phyloP scores from a whole-genome alignment of 2,329 filamentous ascomycete genomes.

The Basipetospora chlamydospora region DNA sequence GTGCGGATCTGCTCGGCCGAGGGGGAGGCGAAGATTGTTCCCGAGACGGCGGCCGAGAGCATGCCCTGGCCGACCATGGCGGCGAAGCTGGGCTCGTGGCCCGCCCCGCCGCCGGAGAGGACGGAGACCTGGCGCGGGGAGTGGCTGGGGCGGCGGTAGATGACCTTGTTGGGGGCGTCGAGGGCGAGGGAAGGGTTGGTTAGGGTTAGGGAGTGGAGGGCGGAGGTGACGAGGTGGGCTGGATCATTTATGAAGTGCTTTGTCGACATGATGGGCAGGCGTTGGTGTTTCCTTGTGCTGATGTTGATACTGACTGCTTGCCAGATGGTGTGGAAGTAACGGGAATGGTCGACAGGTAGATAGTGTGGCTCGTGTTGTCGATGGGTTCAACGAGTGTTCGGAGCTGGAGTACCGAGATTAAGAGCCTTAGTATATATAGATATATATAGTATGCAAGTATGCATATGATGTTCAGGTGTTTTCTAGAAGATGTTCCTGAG shows the following conservation, averaged over 20 bases:
- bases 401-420: too few relatives aligned
- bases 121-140: constrained; percentile 56
- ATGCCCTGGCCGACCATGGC: constrained; percentile 74
- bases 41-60: constrained; percentile 68
- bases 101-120: constrained; percentile 76
- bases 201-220: constrained; percentile 62
- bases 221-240: constrained; percentile 59
- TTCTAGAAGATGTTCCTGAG: too few relatives aligned
- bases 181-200: constrained; percentile 75
- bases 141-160: constrained; percentile 53
- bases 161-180: constrained; percentile 66
- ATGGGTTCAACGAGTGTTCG: too few relatives aligned
- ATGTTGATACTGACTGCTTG: too few relatives aligned
- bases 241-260: constrained; percentile 90
- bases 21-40: constrained; percentile 75
- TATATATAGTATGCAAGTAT: too few relatives aligned
- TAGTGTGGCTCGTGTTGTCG: too few relatives aligned
- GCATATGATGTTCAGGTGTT: too few relatives aligned
- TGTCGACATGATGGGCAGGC: constrained; percentile 32
- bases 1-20: constrained; percentile 69
- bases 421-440: too few relatives aligned
- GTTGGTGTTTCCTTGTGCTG: not conserved
- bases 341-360: too few relatives aligned
- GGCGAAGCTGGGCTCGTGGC: constrained; percentile 80
- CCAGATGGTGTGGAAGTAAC: too few relatives aligned